Evolutionary conservation across 148 eudicot genomes (phyloP), one percentile per base, ranked within the genome.

Genomic region (Dysphania ambrosioides): DNA sequence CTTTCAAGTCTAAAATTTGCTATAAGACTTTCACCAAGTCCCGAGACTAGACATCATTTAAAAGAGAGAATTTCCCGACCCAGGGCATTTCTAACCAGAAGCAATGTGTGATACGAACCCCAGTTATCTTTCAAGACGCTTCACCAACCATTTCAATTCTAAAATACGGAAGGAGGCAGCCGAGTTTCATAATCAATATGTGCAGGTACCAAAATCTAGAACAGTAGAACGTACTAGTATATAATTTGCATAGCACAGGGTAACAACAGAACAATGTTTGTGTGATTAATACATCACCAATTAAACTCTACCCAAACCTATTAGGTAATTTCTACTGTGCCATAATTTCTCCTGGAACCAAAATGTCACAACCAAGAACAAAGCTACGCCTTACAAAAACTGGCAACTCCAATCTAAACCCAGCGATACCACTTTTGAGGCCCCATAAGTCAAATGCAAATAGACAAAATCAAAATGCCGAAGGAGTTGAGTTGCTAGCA

Each of bases 311-410:
- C 21, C 35, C 35, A 35, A 57, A 26, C 23, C 67, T 47, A 70
- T 21, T 41, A 34, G 21, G 36, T n/a, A 63, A 35, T 27, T 63
- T n/a, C 76, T 65, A 78, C 24, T 62, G 61, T 51, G 49, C 35
- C 65, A 42, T 12, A 24, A 70, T 12, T 42, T n/a, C n/a, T n/a
- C n/a, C n/a, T n/a, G n/a, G n/a, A n/a, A n/a, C n/a, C n/a, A n/a
- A n/a, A n/a, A n/a, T n/a, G 79, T 71, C 72, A 80, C 30, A 67
- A 73, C 75, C 72, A 49, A 64, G 53, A 77, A 72, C 70, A 63
- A 62, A 73, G 30, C 30, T 40, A 23, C 70, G 72, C 70, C 75
- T 79, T 65, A 62, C 70, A 69, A 79, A 73, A 72, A 34, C 75
- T 56, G 75, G 77, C 24, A 57, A 55, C 68, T 57, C 69, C 34